Conservation (phyloP, 2,329 filamentous ascomycete species). For the Leptosphaerulina australis region DNA sequence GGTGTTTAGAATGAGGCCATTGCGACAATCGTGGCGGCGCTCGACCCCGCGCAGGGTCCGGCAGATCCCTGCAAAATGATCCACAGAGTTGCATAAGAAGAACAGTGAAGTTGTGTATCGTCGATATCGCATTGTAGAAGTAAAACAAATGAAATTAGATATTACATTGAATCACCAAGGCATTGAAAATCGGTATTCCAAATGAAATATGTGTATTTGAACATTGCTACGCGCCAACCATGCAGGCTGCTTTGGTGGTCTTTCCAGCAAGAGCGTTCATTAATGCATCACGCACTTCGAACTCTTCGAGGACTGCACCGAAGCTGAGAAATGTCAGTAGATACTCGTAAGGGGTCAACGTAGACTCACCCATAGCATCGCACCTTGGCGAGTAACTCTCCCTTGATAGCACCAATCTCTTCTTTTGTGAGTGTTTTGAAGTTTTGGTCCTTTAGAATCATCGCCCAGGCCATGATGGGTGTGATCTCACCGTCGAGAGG, state of each 20-base stretch:
- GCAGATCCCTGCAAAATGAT: not conserved
- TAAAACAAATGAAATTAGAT: constrained; percentile 28
- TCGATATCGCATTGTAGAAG: constrained; percentile 14
- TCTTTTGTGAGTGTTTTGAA: constrained; percentile 68
- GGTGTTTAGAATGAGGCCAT: constrained; percentile 18
- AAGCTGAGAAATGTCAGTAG: constrained; percentile 56
- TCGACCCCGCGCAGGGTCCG: constrained; percentile 17
- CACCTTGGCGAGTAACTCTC: constrained; percentile 78
- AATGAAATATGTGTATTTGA: not conserved
- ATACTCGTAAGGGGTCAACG: not conserved
- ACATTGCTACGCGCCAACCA: constrained; percentile 7
- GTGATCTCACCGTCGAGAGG: constrained; percentile 90
- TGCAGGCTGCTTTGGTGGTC: constrained; percentile 17
- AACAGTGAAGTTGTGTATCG: constrained; percentile 19
- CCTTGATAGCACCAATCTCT: constrained; percentile 74
- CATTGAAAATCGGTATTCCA: not conserved
- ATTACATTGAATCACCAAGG: constrained; percentile 27
- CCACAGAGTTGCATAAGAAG: constrained; percentile 14
- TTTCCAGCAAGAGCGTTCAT: constrained; percentile 71
- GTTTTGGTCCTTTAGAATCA: constrained; percentile 66
- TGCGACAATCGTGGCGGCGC: constrained; percentile 18
- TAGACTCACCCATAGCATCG: constrained; percentile 89
- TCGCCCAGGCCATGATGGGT: constrained; percentile 92
- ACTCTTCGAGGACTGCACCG: constrained; percentile 72
- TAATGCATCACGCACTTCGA: constrained; percentile 78